Evolutionary conservation across 306 rosid genomes (phyloP).

Genomic region (Malus asiatica): DNA sequence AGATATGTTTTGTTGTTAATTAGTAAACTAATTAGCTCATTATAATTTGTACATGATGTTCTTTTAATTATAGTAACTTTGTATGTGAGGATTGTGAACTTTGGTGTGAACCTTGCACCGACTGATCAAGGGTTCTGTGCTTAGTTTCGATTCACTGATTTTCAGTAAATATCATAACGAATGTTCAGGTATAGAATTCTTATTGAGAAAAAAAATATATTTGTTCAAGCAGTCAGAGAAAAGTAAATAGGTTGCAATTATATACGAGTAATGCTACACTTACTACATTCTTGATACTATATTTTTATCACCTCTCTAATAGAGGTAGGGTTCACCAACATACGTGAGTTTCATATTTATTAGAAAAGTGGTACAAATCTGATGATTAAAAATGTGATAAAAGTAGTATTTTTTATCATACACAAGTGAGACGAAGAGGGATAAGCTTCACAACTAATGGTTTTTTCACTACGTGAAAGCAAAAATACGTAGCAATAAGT

Average conservation of each 20-base stretch:
- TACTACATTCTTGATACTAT: no score
- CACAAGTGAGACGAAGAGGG: no score
- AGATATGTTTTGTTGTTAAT: neutral
- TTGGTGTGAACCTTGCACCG: neutral
- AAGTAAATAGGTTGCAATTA: neutral
- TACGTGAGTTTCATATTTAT: no score
- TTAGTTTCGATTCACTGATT: neutral
- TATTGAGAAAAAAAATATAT: neutral
- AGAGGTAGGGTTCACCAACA: no score
- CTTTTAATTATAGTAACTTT: constrained; percentile 33
- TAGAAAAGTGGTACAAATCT: no score
- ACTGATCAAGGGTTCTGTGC: neutral
- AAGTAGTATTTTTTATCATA: no score
- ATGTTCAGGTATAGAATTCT: neutral
- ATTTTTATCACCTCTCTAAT: no score
- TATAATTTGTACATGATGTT: constrained; percentile 31
- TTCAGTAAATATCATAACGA: neutral
- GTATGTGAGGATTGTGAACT: constrained; percentile 16
- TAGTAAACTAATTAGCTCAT: constrained; percentile 1
- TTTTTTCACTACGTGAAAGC: neutral
- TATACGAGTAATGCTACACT: no score
- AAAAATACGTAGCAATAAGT: neutral
- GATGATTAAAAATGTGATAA: no score
- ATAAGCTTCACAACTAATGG: neutral
- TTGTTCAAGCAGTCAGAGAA: no score